Evolutionary conservation across 805 yeast genomes (phyloP).

Genomic region (Candida oleophila): DNA sequence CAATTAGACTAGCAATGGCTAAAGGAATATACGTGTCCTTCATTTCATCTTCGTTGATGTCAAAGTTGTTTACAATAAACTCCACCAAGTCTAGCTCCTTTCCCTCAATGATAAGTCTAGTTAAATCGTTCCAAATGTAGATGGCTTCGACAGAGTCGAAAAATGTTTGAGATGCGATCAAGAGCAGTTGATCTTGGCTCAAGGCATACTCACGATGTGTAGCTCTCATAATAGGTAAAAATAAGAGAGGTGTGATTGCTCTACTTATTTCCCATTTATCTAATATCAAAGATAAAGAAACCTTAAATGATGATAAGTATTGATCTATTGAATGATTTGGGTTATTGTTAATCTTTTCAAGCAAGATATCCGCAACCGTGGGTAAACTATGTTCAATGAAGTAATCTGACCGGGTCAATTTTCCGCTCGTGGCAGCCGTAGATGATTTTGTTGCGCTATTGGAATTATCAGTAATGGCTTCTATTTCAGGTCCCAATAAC

Average conservation of each 20-base stretch:
- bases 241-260: slow-evolving; percentile 63
- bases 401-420: slow-evolving; percentile 46
- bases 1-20: slow-evolving; percentile 50
- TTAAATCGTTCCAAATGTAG: slow-evolving; percentile 69
- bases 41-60: slow-evolving; percentile 87
- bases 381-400: slow-evolving; percentile 58
- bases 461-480: slow-evolving; percentile 3
- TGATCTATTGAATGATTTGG: slow-evolving; percentile 19
- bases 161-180: slow-evolving; percentile 57
- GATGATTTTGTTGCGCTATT: neutral
- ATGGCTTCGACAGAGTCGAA: slow-evolving; percentile 85
- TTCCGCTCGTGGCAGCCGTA: slow-evolving; percentile 5
- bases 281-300: slow-evolving; percentile 67
- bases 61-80: slow-evolving; percentile 63
- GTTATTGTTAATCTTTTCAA: slow-evolving; percentile 41
- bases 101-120: slow-evolving; percentile 40
- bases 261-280: slow-evolving; percentile 96
- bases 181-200: slow-evolving; percentile 42
- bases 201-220: slow-evolving; percentile 33
- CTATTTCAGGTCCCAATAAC: slow-evolving; percentile 76
- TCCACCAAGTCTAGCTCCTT: slow-evolving; percentile 44
- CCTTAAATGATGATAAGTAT: slow-evolving; percentile 54
- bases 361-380: slow-evolving; percentile 52
- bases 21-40: slow-evolving; percentile 72
- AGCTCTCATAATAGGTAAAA: slow-evolving; percentile 61